Evolutionary conservation across 257 asterid species (phyloP).

Genomic region (Penstemon newberryi): DNA sequence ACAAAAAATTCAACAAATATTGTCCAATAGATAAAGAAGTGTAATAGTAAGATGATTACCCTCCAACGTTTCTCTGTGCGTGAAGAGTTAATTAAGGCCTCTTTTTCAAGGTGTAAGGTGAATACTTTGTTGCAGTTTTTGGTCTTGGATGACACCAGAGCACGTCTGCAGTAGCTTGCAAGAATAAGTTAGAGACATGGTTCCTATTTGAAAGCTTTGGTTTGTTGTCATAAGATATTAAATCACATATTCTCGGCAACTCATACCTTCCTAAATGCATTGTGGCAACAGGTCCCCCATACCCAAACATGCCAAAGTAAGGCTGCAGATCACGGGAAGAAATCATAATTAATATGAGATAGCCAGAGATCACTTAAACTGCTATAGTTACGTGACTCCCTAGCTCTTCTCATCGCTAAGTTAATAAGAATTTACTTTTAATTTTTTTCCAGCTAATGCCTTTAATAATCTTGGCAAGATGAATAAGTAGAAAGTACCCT

Average conservation of each 20-base stretch:
- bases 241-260: constrained; percentile 17
- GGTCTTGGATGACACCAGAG: constrained; percentile 67
- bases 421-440: too few species aligned
- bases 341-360: constrained; percentile 21
- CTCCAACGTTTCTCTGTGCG: constrained; percentile 53
- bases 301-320: constrained; percentile 83
- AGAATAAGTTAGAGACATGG: neutral
- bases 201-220: neutral
- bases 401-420: too few species aligned
- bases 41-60: constrained; percentile 39
- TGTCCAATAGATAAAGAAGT: constrained; percentile 10
- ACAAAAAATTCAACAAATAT: neutral
- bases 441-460: too few species aligned
- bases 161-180: constrained; percentile 41
- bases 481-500: too few species aligned
- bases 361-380: neutral
- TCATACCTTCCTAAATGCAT: constrained; percentile 81
- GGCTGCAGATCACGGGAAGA: constrained; percentile 50
- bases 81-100: constrained; percentile 54
- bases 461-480: too few species aligned
- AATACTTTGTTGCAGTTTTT: constrained; percentile 53
- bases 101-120: constrained; percentile 57
- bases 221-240: constrained; percentile 3
- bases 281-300: constrained; percentile 77
- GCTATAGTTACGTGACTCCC: neutral